A percentile compares a stretch with the other conserved stretches of the same genome.
These are phyloP conservation scores for Exophiala lecanii-corni DNA, from an alignment of 2,329 filamentous ascomycete species.

Conservation along the genomic window DNA sequence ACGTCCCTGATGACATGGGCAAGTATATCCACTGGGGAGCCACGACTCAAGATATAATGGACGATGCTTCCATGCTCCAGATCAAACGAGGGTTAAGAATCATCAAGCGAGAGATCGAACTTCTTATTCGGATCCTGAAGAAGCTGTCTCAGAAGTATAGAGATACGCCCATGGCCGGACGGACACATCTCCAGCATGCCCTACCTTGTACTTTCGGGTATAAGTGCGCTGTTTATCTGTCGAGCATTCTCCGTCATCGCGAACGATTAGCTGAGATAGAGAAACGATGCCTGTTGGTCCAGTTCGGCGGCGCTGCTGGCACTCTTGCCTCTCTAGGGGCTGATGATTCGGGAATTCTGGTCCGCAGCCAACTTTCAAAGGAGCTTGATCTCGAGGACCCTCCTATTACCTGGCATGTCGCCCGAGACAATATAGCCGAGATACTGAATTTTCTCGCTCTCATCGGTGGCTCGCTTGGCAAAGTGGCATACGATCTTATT, in stretches of 20 bases:
- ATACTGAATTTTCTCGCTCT: constrained; percentile 51
- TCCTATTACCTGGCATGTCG: constrained; percentile 55
- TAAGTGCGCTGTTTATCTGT: constrained; percentile 54
- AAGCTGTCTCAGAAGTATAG: constrained; percentile 43
- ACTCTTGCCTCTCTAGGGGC: constrained; percentile 51
- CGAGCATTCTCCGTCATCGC: constrained; percentile 45
- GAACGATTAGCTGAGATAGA: constrained; percentile 47
- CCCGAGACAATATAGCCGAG: constrained; percentile 51
- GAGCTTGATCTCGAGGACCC: constrained; percentile 48
- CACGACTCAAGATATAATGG: constrained; percentile 58
- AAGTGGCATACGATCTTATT: constrained; percentile 53
- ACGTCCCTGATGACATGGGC: constrained; percentile 24
- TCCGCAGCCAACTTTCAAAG: constrained; percentile 46
- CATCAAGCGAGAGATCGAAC: constrained; percentile 42
- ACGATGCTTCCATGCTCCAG: constrained; percentile 50
- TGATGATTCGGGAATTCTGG: constrained; percentile 45
- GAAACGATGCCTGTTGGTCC: constrained; percentile 46
- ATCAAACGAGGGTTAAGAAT: constrained; percentile 49
- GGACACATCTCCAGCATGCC: constrained; percentile 56
- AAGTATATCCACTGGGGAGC: constrained; percentile 56
- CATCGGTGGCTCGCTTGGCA: constrained; percentile 51
- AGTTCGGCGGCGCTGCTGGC: constrained; percentile 55
- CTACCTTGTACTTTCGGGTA: constrained; percentile 55
- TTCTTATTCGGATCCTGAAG: constrained; percentile 42
- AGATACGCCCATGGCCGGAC: constrained; percentile 54